A percentile compares a stretch with the other conserved stretches of the same genome.
Conservation (phyloP, 2,329 filamentous ascomycete genomes). For the Apiospora koreana region DNA sequence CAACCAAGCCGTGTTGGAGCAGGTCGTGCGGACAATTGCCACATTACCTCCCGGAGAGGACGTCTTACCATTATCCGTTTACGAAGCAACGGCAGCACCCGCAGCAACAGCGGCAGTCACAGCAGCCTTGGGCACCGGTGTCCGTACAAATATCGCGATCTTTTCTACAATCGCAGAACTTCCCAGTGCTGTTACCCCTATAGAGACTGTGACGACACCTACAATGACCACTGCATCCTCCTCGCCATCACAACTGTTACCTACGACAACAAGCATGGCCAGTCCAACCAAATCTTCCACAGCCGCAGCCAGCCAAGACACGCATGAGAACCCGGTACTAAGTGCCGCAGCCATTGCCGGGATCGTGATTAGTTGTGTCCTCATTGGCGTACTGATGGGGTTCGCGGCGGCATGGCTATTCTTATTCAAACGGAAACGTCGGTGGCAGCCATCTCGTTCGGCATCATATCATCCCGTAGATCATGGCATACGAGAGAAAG, state of each 20-base stretch:
- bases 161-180: too few species aligned
- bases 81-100: background rate
- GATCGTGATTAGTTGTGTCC: slow-evolving; percentile 30
- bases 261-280: background rate
- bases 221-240: background rate
- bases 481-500: slow-evolving; percentile 20
- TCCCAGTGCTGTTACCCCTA: background rate
- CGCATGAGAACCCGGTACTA: background rate
- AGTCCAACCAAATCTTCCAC: background rate
- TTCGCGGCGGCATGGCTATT: slow-evolving; percentile 28
- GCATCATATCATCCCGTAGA: slow-evolving; percentile 14
- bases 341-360: slow-evolving; percentile 27
- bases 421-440: slow-evolving; percentile 22
- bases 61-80: background rate
- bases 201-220: background rate
- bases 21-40: background rate
- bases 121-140: background rate
- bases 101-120: background rate
- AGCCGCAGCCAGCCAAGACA: background rate
- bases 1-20: background rate
- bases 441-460: slow-evolving; percentile 13
- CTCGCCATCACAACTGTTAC: background rate
- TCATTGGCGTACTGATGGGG: slow-evolving; percentile 30
- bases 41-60: background rate
- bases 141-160: background rate